Conservation (phyloP, 163 green algal genomes). For the Coccomyxa subellipsoidea region DNA sequence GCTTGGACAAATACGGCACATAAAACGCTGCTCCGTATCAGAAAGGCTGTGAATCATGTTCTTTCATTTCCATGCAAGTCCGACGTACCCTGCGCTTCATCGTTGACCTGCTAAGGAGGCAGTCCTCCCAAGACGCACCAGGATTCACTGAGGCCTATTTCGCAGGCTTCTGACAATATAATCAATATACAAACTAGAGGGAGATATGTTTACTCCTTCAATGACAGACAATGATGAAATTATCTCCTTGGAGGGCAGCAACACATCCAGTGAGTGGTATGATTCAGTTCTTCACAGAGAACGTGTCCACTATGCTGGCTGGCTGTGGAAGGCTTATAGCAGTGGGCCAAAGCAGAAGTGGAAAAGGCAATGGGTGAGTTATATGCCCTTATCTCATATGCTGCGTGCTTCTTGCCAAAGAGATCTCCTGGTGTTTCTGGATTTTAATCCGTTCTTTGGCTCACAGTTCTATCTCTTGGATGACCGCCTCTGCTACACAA, state of each 20-base stretch:
- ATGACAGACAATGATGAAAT: background rate
- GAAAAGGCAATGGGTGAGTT: constrained; percentile 6
- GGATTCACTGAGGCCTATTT: too few relatives aligned
- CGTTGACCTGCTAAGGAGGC: too few relatives aligned
- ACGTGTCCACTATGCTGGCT: constrained; percentile 15
- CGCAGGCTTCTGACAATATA: too few relatives aligned
- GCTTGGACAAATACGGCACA: too few relatives aligned
- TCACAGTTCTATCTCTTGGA: constrained; percentile 25
- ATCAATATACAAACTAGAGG: too few relatives aligned
- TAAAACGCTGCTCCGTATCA: too few relatives aligned
- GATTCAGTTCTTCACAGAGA: background rate
- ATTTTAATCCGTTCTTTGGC: background rate
- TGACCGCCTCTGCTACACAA: constrained; percentile 41
- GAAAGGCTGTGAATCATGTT: too few relatives aligned
- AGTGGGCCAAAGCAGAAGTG: constrained; percentile 23
- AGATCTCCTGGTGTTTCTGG: background rate
- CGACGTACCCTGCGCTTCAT: too few relatives aligned
- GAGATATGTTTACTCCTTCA: background rate
- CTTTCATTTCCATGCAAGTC: too few relatives aligned
- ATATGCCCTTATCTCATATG: background rate
- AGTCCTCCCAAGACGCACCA: too few relatives aligned
- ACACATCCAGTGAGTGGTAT: background rate
- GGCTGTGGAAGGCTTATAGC: constrained; percentile 35
- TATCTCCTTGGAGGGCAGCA: background rate
- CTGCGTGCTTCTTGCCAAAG: background rate